phyloP scores from a whole-genome alignment of 192 early-diverging fungal genomes.

The Coemansia sp. region DNA sequence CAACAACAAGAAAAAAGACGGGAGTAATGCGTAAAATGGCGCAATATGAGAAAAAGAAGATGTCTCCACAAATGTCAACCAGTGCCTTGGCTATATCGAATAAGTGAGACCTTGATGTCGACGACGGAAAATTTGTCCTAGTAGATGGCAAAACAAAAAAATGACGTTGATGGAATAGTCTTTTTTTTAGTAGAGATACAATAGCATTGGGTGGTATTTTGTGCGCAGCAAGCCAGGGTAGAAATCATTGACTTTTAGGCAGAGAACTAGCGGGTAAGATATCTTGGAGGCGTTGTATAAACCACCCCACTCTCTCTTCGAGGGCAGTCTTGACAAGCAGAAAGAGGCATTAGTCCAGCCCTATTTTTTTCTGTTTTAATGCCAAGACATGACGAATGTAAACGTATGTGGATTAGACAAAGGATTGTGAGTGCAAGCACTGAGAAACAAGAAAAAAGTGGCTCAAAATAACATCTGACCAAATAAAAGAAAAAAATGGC shows the following conservation, averaged over 20 bases:
- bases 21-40: background rate
- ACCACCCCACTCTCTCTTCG: background rate
- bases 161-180: background rate
- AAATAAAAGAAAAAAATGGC: background rate
- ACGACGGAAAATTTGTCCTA: background rate
- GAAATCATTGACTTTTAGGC: background rate
- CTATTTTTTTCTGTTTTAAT: background rate
- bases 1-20: background rate
- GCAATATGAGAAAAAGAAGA: background rate
- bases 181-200: background rate
- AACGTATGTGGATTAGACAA: background rate
- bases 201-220: background rate
- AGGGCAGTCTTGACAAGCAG: background rate
- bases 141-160: background rate
- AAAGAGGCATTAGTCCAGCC: background rate
- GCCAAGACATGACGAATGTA: conserved; percentile 2
- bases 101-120: background rate
- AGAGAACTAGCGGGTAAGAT: background rate
- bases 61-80: background rate
- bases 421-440: conserved; percentile 1
- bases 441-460: background rate
- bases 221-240: background rate
- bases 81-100: background rate
- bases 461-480: conserved; percentile 11
- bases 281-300: background rate